phyloP scores from a whole-genome alignment of 352 stramenopile species.

The Pythium phragmitis region DNA sequence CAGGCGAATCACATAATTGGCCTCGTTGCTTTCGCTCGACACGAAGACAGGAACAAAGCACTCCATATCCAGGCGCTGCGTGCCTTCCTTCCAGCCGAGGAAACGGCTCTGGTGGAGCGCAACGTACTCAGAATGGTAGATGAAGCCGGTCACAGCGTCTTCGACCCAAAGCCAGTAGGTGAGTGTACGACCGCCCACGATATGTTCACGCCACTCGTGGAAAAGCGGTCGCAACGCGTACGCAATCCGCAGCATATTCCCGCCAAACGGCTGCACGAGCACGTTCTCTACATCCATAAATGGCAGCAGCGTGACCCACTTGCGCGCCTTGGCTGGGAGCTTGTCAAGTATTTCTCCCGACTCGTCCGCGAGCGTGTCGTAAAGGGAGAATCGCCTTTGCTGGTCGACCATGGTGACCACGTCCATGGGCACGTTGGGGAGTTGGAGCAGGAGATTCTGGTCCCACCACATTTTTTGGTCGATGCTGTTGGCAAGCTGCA shows the following conservation, averaged over 20 bases:
- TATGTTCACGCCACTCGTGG: slow-evolving; percentile 62
- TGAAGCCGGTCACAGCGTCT: slow-evolving; percentile 89
- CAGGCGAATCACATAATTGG: slow-evolving; percentile 93
- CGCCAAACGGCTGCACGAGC: slow-evolving; percentile 94
- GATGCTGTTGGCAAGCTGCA: slow-evolving; percentile 96
- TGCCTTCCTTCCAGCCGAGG: slow-evolving; percentile 61
- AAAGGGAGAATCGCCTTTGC: slow-evolving; percentile 62
- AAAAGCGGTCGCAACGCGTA: slow-evolving; percentile 78
- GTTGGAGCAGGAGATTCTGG: slow-evolving; percentile 92
- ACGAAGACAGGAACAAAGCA: slow-evolving; percentile 97
- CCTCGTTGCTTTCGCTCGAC: slow-evolving; percentile 79
- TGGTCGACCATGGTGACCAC: slow-evolving; percentile 84
- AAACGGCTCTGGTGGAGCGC: slow-evolving; percentile 82
- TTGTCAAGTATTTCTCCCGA: slow-evolving; percentile 35
- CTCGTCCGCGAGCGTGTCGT: slow-evolving; percentile 46
- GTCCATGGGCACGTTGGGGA: slow-evolving; percentile 88
- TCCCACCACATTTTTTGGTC: slow-evolving; percentile 98
- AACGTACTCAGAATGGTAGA: slow-evolving; percentile 94
- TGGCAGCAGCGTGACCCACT: slow-evolving; percentile 64
- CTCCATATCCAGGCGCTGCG: slow-evolving; percentile 84
- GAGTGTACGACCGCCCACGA: slow-evolving; percentile 54
- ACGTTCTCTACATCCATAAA: slow-evolving; percentile 69
- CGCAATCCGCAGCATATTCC: slow-evolving; percentile 92
- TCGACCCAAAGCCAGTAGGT: slow-evolving; percentile 98
- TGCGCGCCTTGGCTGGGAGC: slow-evolving; percentile 50